These are phyloP conservation scores for Mycena maculata DNA, from an alignment of 768 basidiomycete species.

Conservation along the genomic window DNA sequence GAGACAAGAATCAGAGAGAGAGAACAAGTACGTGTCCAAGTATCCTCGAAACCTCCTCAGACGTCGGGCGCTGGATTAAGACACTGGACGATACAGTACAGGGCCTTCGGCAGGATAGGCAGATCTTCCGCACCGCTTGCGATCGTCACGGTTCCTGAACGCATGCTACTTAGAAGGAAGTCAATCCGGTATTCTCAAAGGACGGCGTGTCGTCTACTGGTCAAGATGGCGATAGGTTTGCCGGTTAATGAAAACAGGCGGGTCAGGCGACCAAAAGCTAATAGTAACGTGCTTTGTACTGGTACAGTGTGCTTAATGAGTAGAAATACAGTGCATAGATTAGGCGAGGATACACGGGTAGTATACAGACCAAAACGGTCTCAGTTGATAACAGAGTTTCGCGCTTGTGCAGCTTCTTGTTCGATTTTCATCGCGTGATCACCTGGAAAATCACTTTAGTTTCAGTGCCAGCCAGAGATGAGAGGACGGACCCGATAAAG, in stretches of 20 bases:
- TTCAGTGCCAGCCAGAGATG: not conserved
- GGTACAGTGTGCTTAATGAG: slow-evolving; percentile 16
- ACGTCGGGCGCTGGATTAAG: too few relatives aligned
- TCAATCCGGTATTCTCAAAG: not conserved
- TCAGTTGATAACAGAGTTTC: not conserved
- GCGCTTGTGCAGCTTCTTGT: slow-evolving; percentile 36
- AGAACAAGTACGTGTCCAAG: too few relatives aligned
- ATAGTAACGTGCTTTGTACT: too few relatives aligned
- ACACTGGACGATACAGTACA: too few relatives aligned
- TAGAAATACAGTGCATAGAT: not conserved
- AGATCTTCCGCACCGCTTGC: too few relatives aligned
- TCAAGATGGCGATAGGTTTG: not conserved
- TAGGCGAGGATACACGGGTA: not conserved
- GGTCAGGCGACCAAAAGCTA: too few relatives aligned
- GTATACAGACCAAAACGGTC: not conserved
- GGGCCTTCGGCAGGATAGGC: too few relatives aligned
- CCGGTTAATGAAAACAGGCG: too few relatives aligned
- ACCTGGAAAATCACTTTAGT: slow-evolving; percentile 25
- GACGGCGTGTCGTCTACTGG: slow-evolving; percentile 5
- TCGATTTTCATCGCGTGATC: slow-evolving; percentile 42
- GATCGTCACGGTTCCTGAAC: too few relatives aligned
- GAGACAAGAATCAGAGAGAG: too few relatives aligned
- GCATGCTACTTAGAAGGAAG: too few relatives aligned
- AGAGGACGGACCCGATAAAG: slow-evolving; percentile 47
- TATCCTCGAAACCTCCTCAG: too few relatives aligned